Base-by-base conservation (phyloP, 2,329 filamentous ascomycete species). In the Beauveria sp. region DNA sequence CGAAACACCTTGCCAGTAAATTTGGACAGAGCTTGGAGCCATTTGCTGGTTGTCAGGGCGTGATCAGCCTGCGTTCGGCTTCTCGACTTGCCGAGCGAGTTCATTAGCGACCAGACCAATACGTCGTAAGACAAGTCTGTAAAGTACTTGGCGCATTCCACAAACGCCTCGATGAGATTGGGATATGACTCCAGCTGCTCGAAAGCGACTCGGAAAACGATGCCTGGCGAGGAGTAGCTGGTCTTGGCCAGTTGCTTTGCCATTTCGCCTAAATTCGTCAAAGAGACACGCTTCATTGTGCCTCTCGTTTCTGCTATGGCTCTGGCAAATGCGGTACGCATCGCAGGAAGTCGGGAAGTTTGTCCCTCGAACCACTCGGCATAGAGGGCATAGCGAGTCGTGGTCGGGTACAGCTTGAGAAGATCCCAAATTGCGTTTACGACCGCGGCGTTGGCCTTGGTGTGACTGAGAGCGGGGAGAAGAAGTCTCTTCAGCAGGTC, bases 71-170 rank as follows among this genome's bases (percentile, higher is more conserved):
- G 84, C 5, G 82, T 87, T 42, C 86, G 79, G 68, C 84, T 87
- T 68, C 86, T 79, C 58, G 82, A 80, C 65, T 86, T 85, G 56
- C 83, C 84, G 14, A 88, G 76, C 1, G 86, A 86, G 69, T 86
- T 96, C 74, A 99, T 85, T 50, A 99, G 79, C 22, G 91, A 91
- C 92, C 93, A 99, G 3, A 91, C 90, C 50, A 99, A 80, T 38
- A 96, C 90, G 73, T 99, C 95, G 71, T 96, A 96, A 0, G 91
- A 93, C 43, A 99, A 78, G 60, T 90, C 87, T 1, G 93, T 96
- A 67, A 98, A 97, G 72, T 97, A 97, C 68, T 91, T 88, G 45
- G 91, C 92, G 70, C 93, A 97, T 71, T 97, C 92, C 16, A 98
- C 93, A 64, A 99, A 91, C 5, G 91, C 91, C 64, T 96, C 91